Evolutionary conservation across 345 rosid genomes (phyloP), one percentile per base, ranked within the genome.

Genomic region (Isatis tinctoria): DNA sequence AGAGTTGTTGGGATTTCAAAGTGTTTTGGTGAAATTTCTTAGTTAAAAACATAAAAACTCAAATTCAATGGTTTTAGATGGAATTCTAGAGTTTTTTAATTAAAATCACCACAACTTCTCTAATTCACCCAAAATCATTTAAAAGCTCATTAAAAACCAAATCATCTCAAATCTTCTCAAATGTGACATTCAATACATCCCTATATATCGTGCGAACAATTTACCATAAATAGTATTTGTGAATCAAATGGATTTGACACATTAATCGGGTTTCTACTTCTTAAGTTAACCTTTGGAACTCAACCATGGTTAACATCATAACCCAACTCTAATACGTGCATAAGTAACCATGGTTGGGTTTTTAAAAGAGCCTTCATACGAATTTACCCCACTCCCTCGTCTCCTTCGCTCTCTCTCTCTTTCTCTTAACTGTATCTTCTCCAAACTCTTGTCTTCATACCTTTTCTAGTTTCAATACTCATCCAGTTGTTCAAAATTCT

Each of bases 251-350:
- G 44, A 51, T 51, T 39, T n/a, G 16, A 57, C 68, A 47, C 30
- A 65, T 44, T 16, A 61, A 69, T 64, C 45, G 60, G 67, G 26
- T 18, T 64, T 44, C 18, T 24, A 45, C 5, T 56, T 28, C n/a
- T 4, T 57, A 57, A 65, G n/a, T n/a, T n/a, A n/a, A 16, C 22
- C 4, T 20, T 10, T 20, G 27, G 4, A 58, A 70, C 67, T 71
- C 11, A 77, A 77, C 77, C 73, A 72, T 72, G 69, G 77, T 77
- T 77, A 72, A 59, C 0, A 36, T 41, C 17, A 10, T 60, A 65
- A 72, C 77, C 59, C 60, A 44, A 26, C 56, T 54, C 35, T 43
- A 69, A 37, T 22, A 33, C 67, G 22, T 77, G 51, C 64, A 66
- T 51, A 77, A 72, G 69, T 66, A 71, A 65, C 80, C 56, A 24